Evolutionary conservation across 257 asterid genomes (phyloP), one percentile per base, ranked within the genome.

Genomic region (Coffea canephora): DNA sequence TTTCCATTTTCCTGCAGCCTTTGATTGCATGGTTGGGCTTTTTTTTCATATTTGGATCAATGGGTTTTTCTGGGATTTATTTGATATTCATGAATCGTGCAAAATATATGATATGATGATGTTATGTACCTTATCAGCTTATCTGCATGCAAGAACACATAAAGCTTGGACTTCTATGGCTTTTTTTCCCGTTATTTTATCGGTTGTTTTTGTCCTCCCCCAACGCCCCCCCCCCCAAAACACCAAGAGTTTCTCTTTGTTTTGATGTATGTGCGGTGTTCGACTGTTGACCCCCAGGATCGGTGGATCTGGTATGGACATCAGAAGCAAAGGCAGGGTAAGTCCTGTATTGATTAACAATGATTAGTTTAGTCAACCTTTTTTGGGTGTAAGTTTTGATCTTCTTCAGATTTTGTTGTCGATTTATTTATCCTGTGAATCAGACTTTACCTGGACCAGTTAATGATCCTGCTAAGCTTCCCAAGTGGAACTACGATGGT

Each of bases 241-340:
- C 34, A 31, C 34, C 46, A 48, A 69, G 69, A 73, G 45, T 2
- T 25, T 54, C 69, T 49, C 68, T 72, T 69, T 36, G 43, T 70
- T 4, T 7, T 62, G 16, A 36, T 75, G 23, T 34, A 62, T 71
- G 41, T 48, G 10, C 77, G 48, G 9, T 71, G 45, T 71, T 77
- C 48, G 39, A 72, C 68, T 48, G 34, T 77, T 83, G 73, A 55
- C 73, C 66, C 27, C 31, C 89, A 95, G 99, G 99, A 89, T 95
- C 14, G 99, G 99, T 64, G 99, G 99, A 75, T 88, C 98, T 27
- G 99, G 98, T n/a, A 89, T 93, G 93, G 99, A 95, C 82, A 69
- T 95, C 18, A 86, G 98, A 88, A 95, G 99, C 89, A 95, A 95
- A 85, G 98, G 93, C 82, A 90, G 97, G 90, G 99, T 92, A 87